Conservation (phyloP, 176 grass and related monocot genomes). For the Carex myosuroides region DNA sequence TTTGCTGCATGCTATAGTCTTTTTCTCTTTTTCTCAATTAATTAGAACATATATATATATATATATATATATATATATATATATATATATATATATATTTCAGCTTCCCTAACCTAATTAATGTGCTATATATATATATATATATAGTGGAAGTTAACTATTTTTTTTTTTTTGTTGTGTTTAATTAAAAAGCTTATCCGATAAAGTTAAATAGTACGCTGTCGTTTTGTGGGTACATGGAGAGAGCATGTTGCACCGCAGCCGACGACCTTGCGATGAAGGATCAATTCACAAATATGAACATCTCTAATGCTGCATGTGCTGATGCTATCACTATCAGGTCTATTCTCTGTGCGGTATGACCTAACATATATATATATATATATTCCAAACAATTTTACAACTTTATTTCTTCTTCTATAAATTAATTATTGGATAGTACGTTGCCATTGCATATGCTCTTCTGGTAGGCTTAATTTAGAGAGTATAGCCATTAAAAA, state of each 20-base stretch:
- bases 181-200: slow-evolving; percentile 41
- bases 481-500: no score
- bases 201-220: slow-evolving; percentile 36
- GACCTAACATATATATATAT: background rate
- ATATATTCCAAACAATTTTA: background rate
- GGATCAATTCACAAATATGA: slow-evolving; percentile 50
- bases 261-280: slow-evolving; percentile 41
- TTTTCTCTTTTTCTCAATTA: background rate
- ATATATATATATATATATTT: no score
- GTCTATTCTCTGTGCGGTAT: slow-evolving; percentile 69
- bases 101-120: no score
- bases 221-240: slow-evolving; percentile 37
- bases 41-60: no score
- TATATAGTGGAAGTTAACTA: no score
- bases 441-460: background rate
- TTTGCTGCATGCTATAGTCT: background rate
- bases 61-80: no score
- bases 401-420: no score
- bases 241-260: slow-evolving; percentile 50
- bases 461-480: no score
- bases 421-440: background rate
- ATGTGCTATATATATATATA: no score
- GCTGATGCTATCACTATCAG: slow-evolving; percentile 53
- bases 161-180: background rate
- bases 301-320: slow-evolving; percentile 47